A percentile compares a stretch with the other conserved stretches of the same genome.
Conservation (phyloP, 176 grass and related monocot species). For the Triticum dicoccoides region DNA sequence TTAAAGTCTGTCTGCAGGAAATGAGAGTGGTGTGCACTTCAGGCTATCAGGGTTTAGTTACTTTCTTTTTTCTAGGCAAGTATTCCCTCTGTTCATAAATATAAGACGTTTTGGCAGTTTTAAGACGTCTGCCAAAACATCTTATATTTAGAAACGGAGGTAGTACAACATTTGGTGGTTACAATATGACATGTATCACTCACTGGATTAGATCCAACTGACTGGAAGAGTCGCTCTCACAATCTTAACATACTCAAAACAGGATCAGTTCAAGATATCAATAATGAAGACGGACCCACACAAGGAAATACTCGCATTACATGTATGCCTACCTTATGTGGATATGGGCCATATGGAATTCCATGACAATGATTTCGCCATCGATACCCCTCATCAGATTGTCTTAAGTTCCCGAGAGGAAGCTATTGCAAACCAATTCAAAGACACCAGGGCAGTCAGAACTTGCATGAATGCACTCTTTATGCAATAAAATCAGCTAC, state of each 20-base stretch:
- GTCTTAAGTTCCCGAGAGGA: slow-evolving; percentile 23
- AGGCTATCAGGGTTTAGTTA: background rate
- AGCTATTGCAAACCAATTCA: slow-evolving; percentile 27
- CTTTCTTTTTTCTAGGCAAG: too few species aligned
- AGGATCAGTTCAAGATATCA: slow-evolving; percentile 3
- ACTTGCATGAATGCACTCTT: slow-evolving; percentile 13
- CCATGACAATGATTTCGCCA: slow-evolving; percentile 36
- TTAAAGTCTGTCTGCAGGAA: background rate
- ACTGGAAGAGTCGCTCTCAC: slow-evolving; percentile 2
- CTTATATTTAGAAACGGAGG: too few species aligned
- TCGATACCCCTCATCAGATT: slow-evolving; percentile 29
- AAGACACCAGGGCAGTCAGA: slow-evolving; percentile 19
- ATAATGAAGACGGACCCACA: background rate
- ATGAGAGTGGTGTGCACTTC: background rate
- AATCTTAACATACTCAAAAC: background rate
- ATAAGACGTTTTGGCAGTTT: too few species aligned
- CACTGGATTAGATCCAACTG: slow-evolving; percentile 5
- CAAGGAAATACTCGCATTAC: background rate
- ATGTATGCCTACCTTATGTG: background rate
- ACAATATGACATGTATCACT: too few species aligned
- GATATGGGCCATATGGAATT: slow-evolving; percentile 19
- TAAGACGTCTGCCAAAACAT: too few species aligned
- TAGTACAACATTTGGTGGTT: too few species aligned
- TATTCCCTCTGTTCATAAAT: too few species aligned
- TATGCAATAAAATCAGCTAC: slow-evolving; percentile 36